Base-by-base conservation (phyloP, 176 grass and related monocot species). In the Puccinellia tenuiflora region DNA sequence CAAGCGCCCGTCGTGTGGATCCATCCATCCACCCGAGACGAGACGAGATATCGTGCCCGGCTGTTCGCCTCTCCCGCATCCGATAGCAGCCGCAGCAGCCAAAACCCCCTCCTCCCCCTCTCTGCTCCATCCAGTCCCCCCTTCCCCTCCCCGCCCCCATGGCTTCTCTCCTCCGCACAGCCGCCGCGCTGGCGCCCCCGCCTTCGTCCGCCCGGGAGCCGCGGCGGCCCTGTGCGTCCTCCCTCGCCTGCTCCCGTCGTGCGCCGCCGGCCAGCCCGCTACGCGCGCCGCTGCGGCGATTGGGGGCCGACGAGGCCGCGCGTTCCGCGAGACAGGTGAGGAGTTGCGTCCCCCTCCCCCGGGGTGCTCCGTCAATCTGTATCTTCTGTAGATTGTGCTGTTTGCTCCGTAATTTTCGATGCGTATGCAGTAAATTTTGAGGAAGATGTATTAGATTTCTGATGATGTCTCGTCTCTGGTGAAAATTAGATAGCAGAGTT, bases 301-400 rank as follows among this genome's bases (percentile, higher is more conserved):
- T 83, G 56, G 67, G 43, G 14, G 46, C 84, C 1, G 88, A 90
- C 18, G 74, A 86, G 65, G 66, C 84, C 7, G 35, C 79, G 7
- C 63, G 82, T 57, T 86, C 79, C 5, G 84, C 74, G 57, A 86
- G 79, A 14, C 66, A 90, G 84, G 89, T 90, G 85, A 87, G 88
- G 48, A 42, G 7, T 7, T 20, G 60, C 72, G 18, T 31, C 61
- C 60, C 22, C 57, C 5, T 5, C n/a, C 42, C 10, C 5, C 2
- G 12, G 18, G 3, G 13, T 71, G 17, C 18, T 73, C 50, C 76
- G 22, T 68, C 76, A 38, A 33, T 16, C 25, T 42, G 24, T 43
- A 0, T 31, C 70, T 67, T 21, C 4, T 7, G 57, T 68, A 1
- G 3, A 3, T 33, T 37, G 46, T 53, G 60, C 25, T 2, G 54